These are phyloP conservation scores for Trichoderma semiorbis DNA, from an alignment of 2,329 filamentous ascomycete genomes.

Conservation along the genomic window DNA sequence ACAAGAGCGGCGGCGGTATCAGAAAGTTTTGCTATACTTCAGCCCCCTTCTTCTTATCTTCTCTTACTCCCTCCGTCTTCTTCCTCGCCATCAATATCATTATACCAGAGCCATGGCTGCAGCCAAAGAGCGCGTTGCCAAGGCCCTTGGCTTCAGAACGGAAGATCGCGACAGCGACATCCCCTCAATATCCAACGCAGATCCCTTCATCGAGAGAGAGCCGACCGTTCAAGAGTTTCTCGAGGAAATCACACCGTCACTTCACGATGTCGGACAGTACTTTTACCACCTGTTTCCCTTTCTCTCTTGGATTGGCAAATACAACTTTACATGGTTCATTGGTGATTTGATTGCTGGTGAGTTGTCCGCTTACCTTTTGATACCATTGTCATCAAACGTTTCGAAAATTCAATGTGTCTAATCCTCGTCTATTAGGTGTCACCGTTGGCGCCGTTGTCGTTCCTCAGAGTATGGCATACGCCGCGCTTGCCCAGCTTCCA, in stretches of 20 bases:
- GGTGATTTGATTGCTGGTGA: conserved; percentile 46
- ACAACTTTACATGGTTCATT: conserved; percentile 46
- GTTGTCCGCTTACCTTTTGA: background rate
- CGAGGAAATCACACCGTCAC: conserved; percentile 35
- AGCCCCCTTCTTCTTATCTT: background rate
- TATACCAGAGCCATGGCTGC: conserved; percentile 11
- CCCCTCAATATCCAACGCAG: conserved; percentile 36
- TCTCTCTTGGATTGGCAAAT: conserved; percentile 48
- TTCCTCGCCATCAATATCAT: background rate
- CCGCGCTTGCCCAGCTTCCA: conserved; percentile 44
- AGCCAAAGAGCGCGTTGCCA: conserved; percentile 29
- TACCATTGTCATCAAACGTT: background rate
- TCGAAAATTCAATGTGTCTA: conserved; percentile 17
- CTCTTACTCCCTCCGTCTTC: background rate
- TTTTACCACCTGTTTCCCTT: conserved; percentile 47
- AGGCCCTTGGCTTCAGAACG: conserved; percentile 33
- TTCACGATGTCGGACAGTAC: conserved; percentile 32
- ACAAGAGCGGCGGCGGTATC: background rate
- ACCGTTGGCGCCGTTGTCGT: conserved; percentile 53
- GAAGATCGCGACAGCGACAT: conserved; percentile 32
- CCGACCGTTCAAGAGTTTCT: conserved; percentile 42
- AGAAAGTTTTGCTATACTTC: background rate
- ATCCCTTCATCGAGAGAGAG: conserved; percentile 40
- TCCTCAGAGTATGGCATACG: conserved; percentile 55
- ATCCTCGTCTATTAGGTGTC: conserved; percentile 24